phyloP scores from a whole-genome alignment of 2,329 filamentous ascomycete genomes.

The Xylariaceae sp. region DNA sequence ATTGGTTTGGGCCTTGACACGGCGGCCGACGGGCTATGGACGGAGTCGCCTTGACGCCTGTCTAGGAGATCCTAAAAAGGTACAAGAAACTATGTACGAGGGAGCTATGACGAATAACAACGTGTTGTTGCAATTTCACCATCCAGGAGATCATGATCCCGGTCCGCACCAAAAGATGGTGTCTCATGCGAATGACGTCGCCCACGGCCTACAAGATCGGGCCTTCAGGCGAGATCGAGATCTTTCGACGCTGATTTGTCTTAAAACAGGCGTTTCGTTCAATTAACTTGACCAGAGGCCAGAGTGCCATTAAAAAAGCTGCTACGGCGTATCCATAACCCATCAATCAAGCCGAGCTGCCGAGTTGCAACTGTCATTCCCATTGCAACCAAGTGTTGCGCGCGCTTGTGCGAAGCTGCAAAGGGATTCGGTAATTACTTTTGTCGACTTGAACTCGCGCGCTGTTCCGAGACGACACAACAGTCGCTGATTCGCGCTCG shows the following conservation, averaged over 20 bases:
- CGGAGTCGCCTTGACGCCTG: background rate
- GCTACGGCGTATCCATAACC: too few species aligned
- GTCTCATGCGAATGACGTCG: slow-evolving; percentile 24
- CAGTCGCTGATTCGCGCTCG: too few species aligned
- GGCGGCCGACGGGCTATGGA: background rate
- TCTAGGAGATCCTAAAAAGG: background rate
- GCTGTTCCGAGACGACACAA: too few species aligned
- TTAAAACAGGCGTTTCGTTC: background rate
- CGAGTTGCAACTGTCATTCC: too few species aligned
- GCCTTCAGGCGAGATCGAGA: background rate
- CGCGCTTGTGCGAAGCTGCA: too few species aligned
- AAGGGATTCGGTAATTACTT: too few species aligned
- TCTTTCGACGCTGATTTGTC: background rate
- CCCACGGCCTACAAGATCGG: slow-evolving; percentile 19
- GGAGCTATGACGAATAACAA: slow-evolving; percentile 14
- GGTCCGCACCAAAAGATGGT: too few species aligned
- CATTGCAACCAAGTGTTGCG: too few species aligned
- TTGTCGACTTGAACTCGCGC: too few species aligned
- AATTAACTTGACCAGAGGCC: too few species aligned
- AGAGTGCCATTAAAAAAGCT: too few species aligned
- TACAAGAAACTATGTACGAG: background rate
- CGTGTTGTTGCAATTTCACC: background rate
- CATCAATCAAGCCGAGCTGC: too few species aligned
- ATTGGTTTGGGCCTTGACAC: slow-evolving; percentile 10
- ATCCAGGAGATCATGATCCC: slow-evolving; percentile 2